These are phyloP conservation scores for Macrophomina phaseolina DNA, from an alignment of 2,329 filamentous ascomycete genomes.

Conservation along the genomic window DNA sequence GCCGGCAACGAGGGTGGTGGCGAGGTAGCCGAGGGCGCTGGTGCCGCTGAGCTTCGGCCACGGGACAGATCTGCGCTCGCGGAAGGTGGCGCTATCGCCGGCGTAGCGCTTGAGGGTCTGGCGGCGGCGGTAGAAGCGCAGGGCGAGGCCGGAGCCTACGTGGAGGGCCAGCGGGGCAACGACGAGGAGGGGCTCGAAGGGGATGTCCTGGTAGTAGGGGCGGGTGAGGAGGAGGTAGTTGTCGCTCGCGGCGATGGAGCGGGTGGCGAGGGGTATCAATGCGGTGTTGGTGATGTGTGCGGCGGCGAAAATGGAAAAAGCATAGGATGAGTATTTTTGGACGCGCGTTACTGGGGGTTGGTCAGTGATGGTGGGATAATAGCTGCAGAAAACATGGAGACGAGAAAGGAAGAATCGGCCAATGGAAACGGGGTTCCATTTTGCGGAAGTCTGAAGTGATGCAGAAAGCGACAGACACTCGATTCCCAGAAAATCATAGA, in stretches of 20 bases:
- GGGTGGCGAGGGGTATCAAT: slow-evolving; percentile 40
- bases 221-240: slow-evolving; percentile 88
- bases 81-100: slow-evolving; percentile 59
- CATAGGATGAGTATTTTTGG: slow-evolving; percentile 87
- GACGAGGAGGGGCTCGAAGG: slow-evolving; percentile 80
- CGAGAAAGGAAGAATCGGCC: too few species aligned
- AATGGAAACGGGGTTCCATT: too few species aligned
- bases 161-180: slow-evolving; percentile 76
- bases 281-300: slow-evolving; percentile 55
- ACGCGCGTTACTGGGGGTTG: slow-evolving; percentile 67
- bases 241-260: slow-evolving; percentile 71
- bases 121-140: slow-evolving; percentile 76
- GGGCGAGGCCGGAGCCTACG: slow-evolving; percentile 74
- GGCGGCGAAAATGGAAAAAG: slow-evolving; percentile 47
- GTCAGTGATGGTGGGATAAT: neutral
- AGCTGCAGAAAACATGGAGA: too few species aligned
- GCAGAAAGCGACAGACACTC: neutral
- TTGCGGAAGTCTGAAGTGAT: neutral
- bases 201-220: slow-evolving; percentile 83
- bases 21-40: slow-evolving; percentile 72
- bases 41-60: slow-evolving; percentile 78
- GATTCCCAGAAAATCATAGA: neutral
- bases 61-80: slow-evolving; percentile 54
- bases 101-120: slow-evolving; percentile 79
- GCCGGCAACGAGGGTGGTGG: slow-evolving; percentile 68